Percentiles rank a stretch among this genome's conserved stretches.
phyloP scores from a whole-genome alignment of 2,329 filamentous ascomycete genomes.

The Diaporthe sp. region DNA sequence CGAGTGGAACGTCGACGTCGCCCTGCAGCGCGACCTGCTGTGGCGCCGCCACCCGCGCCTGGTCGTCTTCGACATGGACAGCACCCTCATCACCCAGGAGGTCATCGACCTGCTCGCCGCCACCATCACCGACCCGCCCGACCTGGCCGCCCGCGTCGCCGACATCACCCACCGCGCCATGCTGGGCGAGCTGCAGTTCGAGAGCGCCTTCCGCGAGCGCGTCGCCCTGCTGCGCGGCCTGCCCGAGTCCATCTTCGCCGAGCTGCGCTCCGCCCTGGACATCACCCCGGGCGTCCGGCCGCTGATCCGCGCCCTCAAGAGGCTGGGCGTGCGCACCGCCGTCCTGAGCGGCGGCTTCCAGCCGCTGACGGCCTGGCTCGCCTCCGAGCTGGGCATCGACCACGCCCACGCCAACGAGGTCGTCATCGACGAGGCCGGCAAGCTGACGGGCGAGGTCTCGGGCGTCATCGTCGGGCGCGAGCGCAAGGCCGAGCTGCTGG shows the following conservation, averaged over 20 bases:
- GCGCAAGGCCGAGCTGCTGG: slow-evolving; percentile 78
- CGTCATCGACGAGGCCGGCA: slow-evolving; percentile 71
- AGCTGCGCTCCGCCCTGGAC: slow-evolving; percentile 79
- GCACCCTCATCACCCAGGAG: slow-evolving; percentile 95
- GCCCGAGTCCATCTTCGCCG: slow-evolving; percentile 81
- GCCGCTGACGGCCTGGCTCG: slow-evolving; percentile 89
- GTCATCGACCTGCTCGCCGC: slow-evolving; percentile 96
- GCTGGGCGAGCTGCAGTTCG: slow-evolving; percentile 95
- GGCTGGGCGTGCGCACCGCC: slow-evolving; percentile 86
- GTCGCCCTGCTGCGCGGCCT: slow-evolving; percentile 86
- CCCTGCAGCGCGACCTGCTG: slow-evolving; percentile 79
- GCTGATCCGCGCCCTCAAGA: slow-evolving; percentile 80
- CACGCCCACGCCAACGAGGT: slow-evolving; percentile 92
- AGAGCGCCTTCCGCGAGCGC: slow-evolving; percentile 83
- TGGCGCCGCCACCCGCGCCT: slow-evolving; percentile 85
- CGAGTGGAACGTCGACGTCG: slow-evolving; percentile 89
- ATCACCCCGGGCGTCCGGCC: slow-evolving; percentile 85
- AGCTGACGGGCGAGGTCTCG: slow-evolving; percentile 78
- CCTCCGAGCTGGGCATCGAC: slow-evolving; percentile 83
- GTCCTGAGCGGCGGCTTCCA: slow-evolving; percentile 94
- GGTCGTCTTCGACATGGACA: slow-evolving; percentile 99
- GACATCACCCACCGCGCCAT: slow-evolving; percentile 94
- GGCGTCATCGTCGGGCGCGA: slow-evolving; percentile 82
- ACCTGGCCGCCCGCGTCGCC: slow-evolving; percentile 84
- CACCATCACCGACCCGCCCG: slow-evolving; percentile 75